A percentile compares a stretch with the other conserved stretches of the same genome.
Evolutionary conservation across 2,329 filamentous ascomycete genomes (phyloP).

Genomic region (Talaromyces rugulosus): DNA sequence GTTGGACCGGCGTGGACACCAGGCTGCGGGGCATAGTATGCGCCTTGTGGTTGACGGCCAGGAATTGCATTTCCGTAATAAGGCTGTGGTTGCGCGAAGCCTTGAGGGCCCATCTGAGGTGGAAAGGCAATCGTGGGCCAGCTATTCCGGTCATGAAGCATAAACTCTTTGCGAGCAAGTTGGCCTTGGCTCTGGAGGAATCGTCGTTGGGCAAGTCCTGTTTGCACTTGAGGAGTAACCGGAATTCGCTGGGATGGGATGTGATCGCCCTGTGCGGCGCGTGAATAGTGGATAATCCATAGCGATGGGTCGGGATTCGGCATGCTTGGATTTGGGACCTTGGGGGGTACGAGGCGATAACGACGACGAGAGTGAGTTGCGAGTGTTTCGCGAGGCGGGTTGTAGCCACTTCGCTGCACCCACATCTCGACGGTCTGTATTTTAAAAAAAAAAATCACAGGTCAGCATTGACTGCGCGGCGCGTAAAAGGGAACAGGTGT

Average conservation of each 20-base stretch:
- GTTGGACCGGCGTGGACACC: slow-evolving; percentile 17
- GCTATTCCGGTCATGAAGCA: slow-evolving; percentile 81
- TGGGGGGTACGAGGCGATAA: slow-evolving; percentile 75
- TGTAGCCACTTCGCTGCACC: slow-evolving; percentile 75
- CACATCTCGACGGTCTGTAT: slow-evolving; percentile 80
- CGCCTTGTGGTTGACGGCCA: slow-evolving; percentile 25
- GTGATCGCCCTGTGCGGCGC: slow-evolving; percentile 68
- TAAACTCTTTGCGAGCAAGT: slow-evolving; percentile 86
- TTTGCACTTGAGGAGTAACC: slow-evolving; percentile 38
- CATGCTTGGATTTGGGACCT: slow-evolving; percentile 64
- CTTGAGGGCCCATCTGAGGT: slow-evolving; percentile 47
- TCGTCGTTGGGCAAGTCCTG: slow-evolving; percentile 45
- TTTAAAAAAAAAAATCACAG: slow-evolving; percentile 13
- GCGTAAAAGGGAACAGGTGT: neutral
- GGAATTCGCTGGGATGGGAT: slow-evolving; percentile 61
- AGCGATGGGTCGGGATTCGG: slow-evolving; percentile 73
- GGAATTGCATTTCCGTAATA: slow-evolving; percentile 34
- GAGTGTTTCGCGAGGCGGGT: slow-evolving; percentile 65
- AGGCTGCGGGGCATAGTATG: slow-evolving; percentile 28
- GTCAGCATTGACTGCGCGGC: slow-evolving; percentile 1
- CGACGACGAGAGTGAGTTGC: slow-evolving; percentile 76
- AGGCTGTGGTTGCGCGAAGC: slow-evolving; percentile 48
- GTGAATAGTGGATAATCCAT: slow-evolving; percentile 88
- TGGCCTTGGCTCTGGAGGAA: slow-evolving; percentile 70
- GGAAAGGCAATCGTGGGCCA: slow-evolving; percentile 83